Conservation (phyloP, 257 asterid species). For the Solanum lycopersicoides region DNA sequence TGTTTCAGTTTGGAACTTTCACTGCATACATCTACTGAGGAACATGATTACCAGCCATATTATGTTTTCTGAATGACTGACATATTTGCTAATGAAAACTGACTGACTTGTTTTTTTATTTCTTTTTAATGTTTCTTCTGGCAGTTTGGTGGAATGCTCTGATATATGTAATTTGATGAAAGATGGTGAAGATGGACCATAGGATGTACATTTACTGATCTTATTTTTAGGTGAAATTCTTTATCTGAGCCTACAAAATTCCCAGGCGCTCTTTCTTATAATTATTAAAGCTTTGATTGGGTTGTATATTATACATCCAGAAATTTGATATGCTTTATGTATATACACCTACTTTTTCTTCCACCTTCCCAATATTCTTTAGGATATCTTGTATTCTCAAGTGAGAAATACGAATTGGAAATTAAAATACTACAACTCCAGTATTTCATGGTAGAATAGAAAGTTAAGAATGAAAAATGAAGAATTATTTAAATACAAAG, state of each 20-base stretch:
- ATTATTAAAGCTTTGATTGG: not conserved
- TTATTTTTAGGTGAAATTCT: not conserved
- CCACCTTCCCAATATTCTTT: not conserved
- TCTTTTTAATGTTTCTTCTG: not conserved
- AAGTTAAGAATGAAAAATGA: too few species aligned
- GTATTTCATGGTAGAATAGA: too few species aligned
- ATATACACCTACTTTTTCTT: not conserved
- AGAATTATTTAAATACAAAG: too few species aligned
- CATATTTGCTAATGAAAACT: not conserved
- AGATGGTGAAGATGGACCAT: conserved; percentile 86
- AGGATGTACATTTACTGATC: not conserved
- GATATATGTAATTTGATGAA: conserved; percentile 85
- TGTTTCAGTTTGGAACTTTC: not conserved
- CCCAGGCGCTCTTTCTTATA: not conserved
- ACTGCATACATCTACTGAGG: not conserved
- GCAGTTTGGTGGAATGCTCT: conserved; percentile 85
- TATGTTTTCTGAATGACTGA: not conserved
- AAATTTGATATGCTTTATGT: not conserved
- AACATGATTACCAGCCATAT: not conserved
- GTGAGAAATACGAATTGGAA: not conserved
- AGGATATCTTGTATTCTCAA: not conserved
- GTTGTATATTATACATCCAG: not conserved
- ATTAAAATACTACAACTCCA: not conserved
- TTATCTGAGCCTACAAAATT: not conserved
- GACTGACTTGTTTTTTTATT: not conserved